These are phyloP conservation scores for Lactarius sanguifluus DNA, from an alignment of 768 basidiomycete species.

Conservation along the genomic window DNA sequence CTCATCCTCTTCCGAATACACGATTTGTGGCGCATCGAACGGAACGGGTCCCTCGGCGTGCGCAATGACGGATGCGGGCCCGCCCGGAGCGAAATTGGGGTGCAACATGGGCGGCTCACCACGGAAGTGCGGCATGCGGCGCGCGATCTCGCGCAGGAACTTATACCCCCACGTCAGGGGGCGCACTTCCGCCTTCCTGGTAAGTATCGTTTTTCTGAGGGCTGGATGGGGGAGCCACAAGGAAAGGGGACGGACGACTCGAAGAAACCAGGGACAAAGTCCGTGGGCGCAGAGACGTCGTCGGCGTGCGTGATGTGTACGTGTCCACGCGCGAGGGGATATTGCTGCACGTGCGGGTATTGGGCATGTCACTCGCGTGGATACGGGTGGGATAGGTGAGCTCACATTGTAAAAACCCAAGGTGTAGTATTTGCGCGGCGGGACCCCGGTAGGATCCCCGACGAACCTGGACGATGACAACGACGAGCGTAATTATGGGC, in stretches of 20 bases:
- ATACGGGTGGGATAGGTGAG: not conserved
- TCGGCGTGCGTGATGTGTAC: constrained; percentile 30
- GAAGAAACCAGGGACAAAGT: constrained; percentile 32
- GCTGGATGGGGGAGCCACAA: no score
- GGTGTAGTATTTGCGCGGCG: constrained; percentile 28
- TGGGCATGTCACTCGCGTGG: not conserved
- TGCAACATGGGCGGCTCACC: constrained; percentile 34
- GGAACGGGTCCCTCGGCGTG: constrained; percentile 29
- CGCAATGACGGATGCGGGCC: constrained; percentile 29
- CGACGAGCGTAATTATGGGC: not conserved
- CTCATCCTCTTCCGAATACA: constrained; percentile 40
- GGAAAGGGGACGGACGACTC: constrained; percentile 33
- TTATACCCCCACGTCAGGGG: constrained; percentile 58
- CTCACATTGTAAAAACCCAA: constrained; percentile 15
- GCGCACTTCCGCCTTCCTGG: constrained; percentile 39
- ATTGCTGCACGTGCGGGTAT: not conserved
- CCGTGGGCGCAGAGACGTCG: constrained; percentile 28
- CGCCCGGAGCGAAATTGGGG: constrained; percentile 37
- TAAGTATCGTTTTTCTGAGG: not conserved
- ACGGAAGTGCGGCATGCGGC: constrained; percentile 48
- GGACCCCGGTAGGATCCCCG: not conserved
- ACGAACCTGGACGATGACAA: not conserved
- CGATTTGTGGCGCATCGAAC: constrained; percentile 34
- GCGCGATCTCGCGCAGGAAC: constrained; percentile 49
- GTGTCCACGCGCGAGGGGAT: constrained; percentile 29